Evolutionary conservation across 208 protist genomes (phyloP), one percentile per base, ranked within the genome.

Genomic region (Phytomonas sp.): DNA sequence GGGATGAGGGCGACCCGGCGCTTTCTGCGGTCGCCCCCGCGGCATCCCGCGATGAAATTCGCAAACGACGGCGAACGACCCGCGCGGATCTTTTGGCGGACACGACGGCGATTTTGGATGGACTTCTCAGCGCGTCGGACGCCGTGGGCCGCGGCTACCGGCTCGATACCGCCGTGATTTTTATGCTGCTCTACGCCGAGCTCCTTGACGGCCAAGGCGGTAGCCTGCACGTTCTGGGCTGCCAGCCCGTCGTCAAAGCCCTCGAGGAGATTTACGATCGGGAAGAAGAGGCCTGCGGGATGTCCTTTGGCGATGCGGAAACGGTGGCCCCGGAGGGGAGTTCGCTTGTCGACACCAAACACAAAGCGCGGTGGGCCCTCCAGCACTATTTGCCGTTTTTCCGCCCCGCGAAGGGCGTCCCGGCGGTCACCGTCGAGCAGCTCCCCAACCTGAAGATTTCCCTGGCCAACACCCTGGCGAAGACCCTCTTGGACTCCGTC

Each of bases 101-200:
- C 45, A 76, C 72, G 11, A 71, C 75, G 0, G 73, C 79, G 37
- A 56, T 91, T 23, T 16, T 91, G 14, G 84, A 91, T 33, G 80
- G 80, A 3, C 26, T 88, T 59, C 74, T 86, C 5, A 42, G 66
- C 45, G 75, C 80, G 29, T 66, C 82, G 19, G 73, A 68, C 65
- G 60, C 75, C 60, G 61, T 89, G 52, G 72, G 73, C 61, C 63
- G 69, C 36, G 82, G 75, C 29, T 69, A 72, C 31, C 34, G 36
- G 7, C 33, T 84, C 0, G 80, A 83, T 67, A 82, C 88, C 30
- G 78, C 82, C 14, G 72, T 82, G 0, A 49, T 78, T 29, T 89
- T 90, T 42, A 72, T 83, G 45, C 75, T 94, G 10, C 67, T 87
- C 32, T 86, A 88, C 64, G 83, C 87, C 45, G 88, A 89, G 34